phyloP scores from a whole-genome alignment of 164 flowering plant genomes.

The Sextonia rubra region DNA sequence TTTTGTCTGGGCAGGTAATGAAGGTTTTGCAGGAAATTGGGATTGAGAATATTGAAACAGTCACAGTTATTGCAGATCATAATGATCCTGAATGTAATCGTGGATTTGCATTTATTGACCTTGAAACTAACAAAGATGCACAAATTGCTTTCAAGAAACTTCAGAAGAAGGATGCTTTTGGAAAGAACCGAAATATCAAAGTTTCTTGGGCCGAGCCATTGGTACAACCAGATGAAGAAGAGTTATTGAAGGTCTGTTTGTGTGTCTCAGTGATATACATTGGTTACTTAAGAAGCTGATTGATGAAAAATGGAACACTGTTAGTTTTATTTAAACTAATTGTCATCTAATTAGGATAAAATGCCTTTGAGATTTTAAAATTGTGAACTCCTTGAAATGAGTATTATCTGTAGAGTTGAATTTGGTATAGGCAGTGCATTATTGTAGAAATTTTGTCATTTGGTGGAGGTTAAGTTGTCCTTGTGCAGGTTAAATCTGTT shows the following conservation, averaged over 20 bases:
- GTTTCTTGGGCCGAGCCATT: constrained; percentile 46
- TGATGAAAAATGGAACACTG: background rate
- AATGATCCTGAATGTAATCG: constrained; percentile 27
- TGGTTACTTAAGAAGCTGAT: background rate
- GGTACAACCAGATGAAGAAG: constrained; percentile 33
- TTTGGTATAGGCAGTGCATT: background rate
- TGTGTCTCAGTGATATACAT: background rate
- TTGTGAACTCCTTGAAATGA: background rate
- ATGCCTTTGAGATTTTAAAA: no score
- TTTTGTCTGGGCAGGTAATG: constrained; percentile 18
- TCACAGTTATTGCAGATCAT: constrained; percentile 31
- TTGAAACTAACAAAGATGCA: constrained; percentile 37
- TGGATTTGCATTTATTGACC: constrained; percentile 43
- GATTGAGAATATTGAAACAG: constrained; percentile 29
- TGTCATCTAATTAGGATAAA: background rate
- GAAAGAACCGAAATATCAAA: constrained; percentile 24
- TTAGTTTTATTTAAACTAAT: background rate
- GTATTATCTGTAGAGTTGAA: background rate
- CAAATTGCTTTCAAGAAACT: constrained; percentile 35
- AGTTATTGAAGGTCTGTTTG: constrained; percentile 30
- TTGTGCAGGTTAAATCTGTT: constrained; percentile 36
- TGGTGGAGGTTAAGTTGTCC: background rate
- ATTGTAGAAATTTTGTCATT: background rate
- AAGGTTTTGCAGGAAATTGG: constrained; percentile 27
- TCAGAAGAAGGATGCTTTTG: constrained; percentile 33